Percentiles rank a stretch among this genome's conserved stretches.
Evolutionary conservation across 768 basidiomycete genomes (phyloP).

Genomic region (Krasilnikovozyma curviuscula): DNA sequence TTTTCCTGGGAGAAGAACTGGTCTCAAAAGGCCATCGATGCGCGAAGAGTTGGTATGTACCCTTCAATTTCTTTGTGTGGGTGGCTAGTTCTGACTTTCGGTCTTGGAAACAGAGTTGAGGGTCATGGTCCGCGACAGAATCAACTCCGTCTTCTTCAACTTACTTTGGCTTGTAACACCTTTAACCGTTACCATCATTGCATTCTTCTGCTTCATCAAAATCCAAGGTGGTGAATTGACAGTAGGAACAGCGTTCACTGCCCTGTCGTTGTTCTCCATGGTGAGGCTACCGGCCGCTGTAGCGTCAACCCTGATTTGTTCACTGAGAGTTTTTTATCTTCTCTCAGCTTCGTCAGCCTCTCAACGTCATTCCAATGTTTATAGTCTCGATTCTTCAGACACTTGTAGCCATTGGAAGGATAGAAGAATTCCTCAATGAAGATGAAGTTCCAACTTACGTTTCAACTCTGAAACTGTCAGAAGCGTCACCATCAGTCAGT

Average conservation of each 20-base stretch:
- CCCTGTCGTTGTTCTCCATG: constrained; percentile 72
- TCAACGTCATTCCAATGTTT: constrained; percentile 30
- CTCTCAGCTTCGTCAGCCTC: neutral
- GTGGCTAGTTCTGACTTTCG: no score
- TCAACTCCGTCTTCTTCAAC: constrained; percentile 53
- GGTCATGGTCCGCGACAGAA: constrained; percentile 53
- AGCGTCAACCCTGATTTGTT: neutral
- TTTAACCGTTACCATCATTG: constrained; percentile 56
- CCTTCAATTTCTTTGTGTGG: no score
- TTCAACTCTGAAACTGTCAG: constrained; percentile 38
- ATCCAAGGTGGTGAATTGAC: constrained; percentile 55
- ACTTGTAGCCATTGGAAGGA: constrained; percentile 45
- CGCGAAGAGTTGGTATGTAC: no score
- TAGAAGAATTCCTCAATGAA: constrained; percentile 44
- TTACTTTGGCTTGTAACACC: constrained; percentile 58
- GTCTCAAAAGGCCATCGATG: constrained; percentile 37
- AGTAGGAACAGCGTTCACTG: constrained; percentile 65
- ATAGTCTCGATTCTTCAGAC: constrained; percentile 57
- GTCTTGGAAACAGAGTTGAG: constrained; percentile 45
- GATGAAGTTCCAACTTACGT: constrained; percentile 55
- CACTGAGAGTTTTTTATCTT: neutral
- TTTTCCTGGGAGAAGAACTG: constrained; percentile 64
- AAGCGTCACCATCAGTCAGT: constrained; percentile 18
- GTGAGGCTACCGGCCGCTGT: constrained; percentile 24
- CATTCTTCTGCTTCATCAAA: constrained; percentile 44